phyloP scores from a whole-genome alignment of 139 green algal genomes.

The Haematococcus lacustris region DNA sequence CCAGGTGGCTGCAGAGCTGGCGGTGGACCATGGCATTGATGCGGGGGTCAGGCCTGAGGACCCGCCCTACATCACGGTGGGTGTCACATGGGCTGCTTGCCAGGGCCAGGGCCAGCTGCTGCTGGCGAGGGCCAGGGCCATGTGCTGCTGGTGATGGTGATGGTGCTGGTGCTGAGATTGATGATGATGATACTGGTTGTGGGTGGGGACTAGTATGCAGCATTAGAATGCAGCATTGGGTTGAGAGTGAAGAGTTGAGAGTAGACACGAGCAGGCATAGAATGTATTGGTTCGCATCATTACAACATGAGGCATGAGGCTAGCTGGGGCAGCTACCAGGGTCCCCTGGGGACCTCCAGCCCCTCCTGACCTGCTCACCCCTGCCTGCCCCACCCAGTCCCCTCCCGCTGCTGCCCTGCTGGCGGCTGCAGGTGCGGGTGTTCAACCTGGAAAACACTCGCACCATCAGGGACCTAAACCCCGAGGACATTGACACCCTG shows the following conservation, averaged over 20 bases:
- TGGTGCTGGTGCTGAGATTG: too few relatives aligned
- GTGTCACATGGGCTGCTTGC: background rate
- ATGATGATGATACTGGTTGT: background rate
- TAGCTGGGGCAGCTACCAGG: background rate
- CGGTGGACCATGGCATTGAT: slow-evolving; percentile 2
- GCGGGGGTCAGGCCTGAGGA: background rate
- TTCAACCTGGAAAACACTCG: slow-evolving; percentile 80
- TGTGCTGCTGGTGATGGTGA: background rate
- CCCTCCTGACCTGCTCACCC: too few relatives aligned
- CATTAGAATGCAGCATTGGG: background rate
- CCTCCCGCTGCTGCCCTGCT: background rate
- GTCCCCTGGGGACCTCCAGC: background rate
- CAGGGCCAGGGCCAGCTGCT: background rate
- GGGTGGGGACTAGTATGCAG: background rate
- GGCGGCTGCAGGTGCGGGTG: slow-evolving; percentile 70
- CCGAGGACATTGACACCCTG: slow-evolving; percentile 84
- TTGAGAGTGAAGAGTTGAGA: background rate
- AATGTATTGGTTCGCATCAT: background rate
- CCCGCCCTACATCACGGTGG: slow-evolving; percentile 10
- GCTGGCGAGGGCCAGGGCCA: too few relatives aligned
- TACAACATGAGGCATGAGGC: background rate
- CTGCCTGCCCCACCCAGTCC: too few relatives aligned
- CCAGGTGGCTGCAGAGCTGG: background rate
- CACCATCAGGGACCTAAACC: slow-evolving; percentile 91
- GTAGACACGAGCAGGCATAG: background rate